Base-by-base conservation (phyloP, 2,329 filamentous ascomycete species). In the Penicillium concentricum region DNA sequence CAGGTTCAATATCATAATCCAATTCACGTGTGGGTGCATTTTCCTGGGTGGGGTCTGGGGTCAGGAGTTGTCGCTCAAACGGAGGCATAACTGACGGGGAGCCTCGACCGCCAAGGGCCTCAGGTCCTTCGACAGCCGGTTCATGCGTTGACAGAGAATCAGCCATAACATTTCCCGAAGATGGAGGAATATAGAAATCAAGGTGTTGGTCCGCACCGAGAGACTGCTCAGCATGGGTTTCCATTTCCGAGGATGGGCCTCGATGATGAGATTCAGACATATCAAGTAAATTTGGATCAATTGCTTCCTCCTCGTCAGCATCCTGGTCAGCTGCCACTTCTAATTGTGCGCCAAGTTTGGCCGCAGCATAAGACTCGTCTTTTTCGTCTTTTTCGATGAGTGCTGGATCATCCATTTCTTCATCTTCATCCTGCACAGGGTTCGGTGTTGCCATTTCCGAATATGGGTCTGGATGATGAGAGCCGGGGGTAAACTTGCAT, bases 31-130 rank as follows among this genome's bases (percentile, higher is more conserved):
- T 7, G 12, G 38, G 16, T 13, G 43, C 48, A n/a, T 34, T 38
- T 28, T 62, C 57, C 28, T 73, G 70, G 1, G 68, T 67, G 41
- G 57, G 57, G 35, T 63, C 64, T 26, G 66, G 62, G 9, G 65
- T 68, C 12, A 62, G 34, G 9, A 65, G 54, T 48, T 65, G 67
- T 22, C 55, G 60, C 18, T 49, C 37, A 22, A 30, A 18, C 13
- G 26, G 24, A 35, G 45, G n/a, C 10, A 3, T 12, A 22, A 15
- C 7, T 0, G 38, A 30, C 13, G 30, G n/a, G 8, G 28, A 18
- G 9, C 15, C 16, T 35, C 41, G 39, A 26, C 16, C 46, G 5
- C 37, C 51, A n/a, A 54, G 37, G 8, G 37, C 13, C 16, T 34
- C 53, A 12, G 53, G 39, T 18, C 30, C 32, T 56, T 39, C 30